Percentiles rank a stretch among this genome's conserved stretches.
Conservation (phyloP, 768 basidiomycete genomes). For the Phaeolepiota aurea region DNA sequence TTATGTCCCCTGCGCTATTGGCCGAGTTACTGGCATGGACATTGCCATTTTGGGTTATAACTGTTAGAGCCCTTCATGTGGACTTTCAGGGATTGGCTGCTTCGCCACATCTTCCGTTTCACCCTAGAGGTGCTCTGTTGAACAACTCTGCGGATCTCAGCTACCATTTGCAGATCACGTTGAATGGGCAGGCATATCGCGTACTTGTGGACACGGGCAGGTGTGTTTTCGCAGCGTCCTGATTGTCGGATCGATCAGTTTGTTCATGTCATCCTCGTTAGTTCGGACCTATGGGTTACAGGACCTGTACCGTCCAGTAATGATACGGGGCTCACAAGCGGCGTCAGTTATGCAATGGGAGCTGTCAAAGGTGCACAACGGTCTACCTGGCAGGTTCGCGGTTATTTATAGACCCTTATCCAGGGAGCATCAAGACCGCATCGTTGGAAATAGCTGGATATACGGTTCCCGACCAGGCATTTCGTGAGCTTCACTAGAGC, state of each 20-base stretch:
- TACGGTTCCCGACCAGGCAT: constrained; percentile 35
- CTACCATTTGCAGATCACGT: constrained; percentile 28
- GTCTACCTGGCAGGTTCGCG: too few species aligned
- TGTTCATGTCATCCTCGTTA: constrained; percentile 13
- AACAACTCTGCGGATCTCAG: constrained; percentile 28
- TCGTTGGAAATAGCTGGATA: constrained; percentile 35
- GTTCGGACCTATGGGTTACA: constrained; percentile 61
- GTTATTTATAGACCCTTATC: neutral
- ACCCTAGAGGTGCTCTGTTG: constrained; percentile 11
- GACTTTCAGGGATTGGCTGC: neutral
- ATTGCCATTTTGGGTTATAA: too few species aligned
- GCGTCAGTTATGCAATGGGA: constrained; percentile 48
- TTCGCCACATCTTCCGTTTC: neutral
- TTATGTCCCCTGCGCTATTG: too few species aligned
- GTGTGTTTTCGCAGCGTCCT: constrained; percentile 19
- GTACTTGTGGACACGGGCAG: constrained; percentile 42
- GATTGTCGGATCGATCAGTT: neutral
- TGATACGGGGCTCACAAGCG: constrained; percentile 25
- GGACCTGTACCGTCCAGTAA: constrained; percentile 29
- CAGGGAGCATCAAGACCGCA: constrained; percentile 39
- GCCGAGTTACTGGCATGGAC: too few species aligned
- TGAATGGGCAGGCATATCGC: constrained; percentile 25
- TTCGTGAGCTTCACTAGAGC: constrained; percentile 22
- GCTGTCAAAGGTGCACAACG: constrained; percentile 39
- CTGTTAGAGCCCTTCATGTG: neutral